Evolutionary conservation across 768 basidiomycete species (phyloP), one percentile per base, ranked within the genome.

Genomic region (Pleurotus eryngii): DNA sequence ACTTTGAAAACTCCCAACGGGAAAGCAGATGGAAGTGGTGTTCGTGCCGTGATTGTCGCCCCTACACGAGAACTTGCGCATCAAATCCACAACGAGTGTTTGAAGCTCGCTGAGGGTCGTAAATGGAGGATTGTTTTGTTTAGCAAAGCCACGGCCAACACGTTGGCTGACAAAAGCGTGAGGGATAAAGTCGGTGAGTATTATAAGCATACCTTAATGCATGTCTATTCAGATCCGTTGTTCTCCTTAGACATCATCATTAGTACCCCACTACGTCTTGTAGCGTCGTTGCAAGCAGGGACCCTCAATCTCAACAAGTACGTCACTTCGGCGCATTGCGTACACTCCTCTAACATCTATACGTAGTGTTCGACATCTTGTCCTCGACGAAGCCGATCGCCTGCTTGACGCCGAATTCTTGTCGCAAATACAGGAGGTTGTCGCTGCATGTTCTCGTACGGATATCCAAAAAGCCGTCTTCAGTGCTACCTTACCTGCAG

Each of bases 61-160:
- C 97, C 97, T 2, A 98, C 97, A 1, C 84, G 93, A 49, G 97
- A 99, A 74, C 71, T 99, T n/a, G 94, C 95, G 0, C 87, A 93
- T 64, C 97, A 99, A 66, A 98, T 98, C 55, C 79, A 92, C 60
- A 93, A 95, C 59, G 97, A 98, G 67, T 90, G 88, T 62, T 70
- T 89, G 49, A 94, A 90, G 68, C 75, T 93, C 14, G 89, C 85
- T 12, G 81, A 86, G 63, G 92, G 90, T 6, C 78, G 88, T 48
- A 92, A 88, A 66, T 94, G 92, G 95, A 80, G 86, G 56, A 79
- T 88, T 30, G 75, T 93, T 4, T 73, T 95, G 35, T 90, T 92
- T 68, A 93, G 85, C 68, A 98, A 96, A 70, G 92, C 95, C 4
- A 93, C 93, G 1, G 92, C 94, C 3, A 86, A 78, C 59, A 90